Conservation (phyloP, 2,329 filamentous ascomycete species). For the Calonectria naviculata region DNA sequence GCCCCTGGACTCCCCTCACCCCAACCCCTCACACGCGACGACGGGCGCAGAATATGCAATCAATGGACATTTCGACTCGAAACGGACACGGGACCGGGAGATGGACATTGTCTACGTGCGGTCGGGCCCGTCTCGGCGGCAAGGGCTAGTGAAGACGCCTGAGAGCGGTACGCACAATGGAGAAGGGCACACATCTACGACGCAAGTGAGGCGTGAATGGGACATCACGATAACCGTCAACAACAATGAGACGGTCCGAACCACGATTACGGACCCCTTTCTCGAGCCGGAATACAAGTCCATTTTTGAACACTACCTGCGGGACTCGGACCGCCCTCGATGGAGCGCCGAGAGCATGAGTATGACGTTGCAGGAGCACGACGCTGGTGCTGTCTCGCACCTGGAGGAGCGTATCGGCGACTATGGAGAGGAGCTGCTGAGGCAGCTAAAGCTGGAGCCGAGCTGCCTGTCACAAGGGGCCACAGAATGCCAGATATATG, state of each 20-base stretch:
- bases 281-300: conserved; percentile 10
- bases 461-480: not conserved
- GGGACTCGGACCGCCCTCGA: conserved; percentile 17
- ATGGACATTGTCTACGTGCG: conserved; percentile 23
- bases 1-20: not conserved
- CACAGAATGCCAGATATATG: conserved; percentile 16
- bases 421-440: not conserved
- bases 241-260: not conserved
- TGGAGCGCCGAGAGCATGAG: conserved; percentile 20
- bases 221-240: conserved; percentile 13
- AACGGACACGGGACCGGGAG: conserved; percentile 19
- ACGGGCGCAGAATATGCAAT: conserved; percentile 15
- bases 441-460: not conserved
- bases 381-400: not conserved
- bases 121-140: not conserved
- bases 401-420: conserved; percentile 4
- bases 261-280: conserved; percentile 15
- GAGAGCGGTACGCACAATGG: not conserved
- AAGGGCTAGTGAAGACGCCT: conserved; percentile 1
- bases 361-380: conserved; percentile 9
- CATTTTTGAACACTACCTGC: conserved; percentile 22
- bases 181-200: not conserved
- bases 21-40: not conserved
- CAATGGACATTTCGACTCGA: conserved; percentile 15
- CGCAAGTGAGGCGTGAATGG: not conserved